phyloP scores from a whole-genome alignment of 345 rosid species.

The Acer negundo region DNA sequence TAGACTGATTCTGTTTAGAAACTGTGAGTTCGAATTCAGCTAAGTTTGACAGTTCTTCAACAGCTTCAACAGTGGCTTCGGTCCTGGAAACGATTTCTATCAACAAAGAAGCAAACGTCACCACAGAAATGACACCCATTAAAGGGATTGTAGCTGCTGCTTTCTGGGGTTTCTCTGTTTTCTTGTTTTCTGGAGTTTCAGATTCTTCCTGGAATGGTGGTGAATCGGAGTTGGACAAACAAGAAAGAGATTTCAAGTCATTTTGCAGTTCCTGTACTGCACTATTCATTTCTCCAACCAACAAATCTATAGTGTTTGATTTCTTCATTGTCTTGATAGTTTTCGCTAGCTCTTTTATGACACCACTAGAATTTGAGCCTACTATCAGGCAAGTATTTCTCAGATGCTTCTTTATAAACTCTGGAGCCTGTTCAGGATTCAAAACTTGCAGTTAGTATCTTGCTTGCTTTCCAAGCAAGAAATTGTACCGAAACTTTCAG shows the following conservation, averaged over 20 bases:
- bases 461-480: neutral
- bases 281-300: constrained; percentile 38
- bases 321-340: constrained; percentile 37
- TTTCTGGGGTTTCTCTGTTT: constrained; percentile 4
- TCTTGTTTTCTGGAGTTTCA: constrained; percentile 7
- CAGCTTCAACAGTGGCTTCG: constrained; percentile 32
- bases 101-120: constrained; percentile 39
- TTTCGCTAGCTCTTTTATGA: constrained; percentile 34
- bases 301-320: constrained; percentile 28
- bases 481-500: neutral
- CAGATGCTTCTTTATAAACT: constrained; percentile 38
- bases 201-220: neutral
- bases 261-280: constrained; percentile 39
- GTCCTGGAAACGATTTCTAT: constrained; percentile 38
- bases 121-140: constrained; percentile 36
- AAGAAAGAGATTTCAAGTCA: constrained; percentile 28
- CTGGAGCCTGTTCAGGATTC: constrained; percentile 34
- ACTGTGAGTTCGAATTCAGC: constrained; percentile 30
- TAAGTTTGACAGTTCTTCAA: constrained; percentile 33
- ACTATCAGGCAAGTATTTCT: constrained; percentile 31
- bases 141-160: constrained; percentile 19
- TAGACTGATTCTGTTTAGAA: constrained; percentile 26
- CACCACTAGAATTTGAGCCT: constrained; percentile 39
- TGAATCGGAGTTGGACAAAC: constrained; percentile 7
- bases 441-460: neutral